These are phyloP conservation scores for Mycena vulgaris DNA, from an alignment of 768 basidiomycete species.

Conservation along the genomic window DNA sequence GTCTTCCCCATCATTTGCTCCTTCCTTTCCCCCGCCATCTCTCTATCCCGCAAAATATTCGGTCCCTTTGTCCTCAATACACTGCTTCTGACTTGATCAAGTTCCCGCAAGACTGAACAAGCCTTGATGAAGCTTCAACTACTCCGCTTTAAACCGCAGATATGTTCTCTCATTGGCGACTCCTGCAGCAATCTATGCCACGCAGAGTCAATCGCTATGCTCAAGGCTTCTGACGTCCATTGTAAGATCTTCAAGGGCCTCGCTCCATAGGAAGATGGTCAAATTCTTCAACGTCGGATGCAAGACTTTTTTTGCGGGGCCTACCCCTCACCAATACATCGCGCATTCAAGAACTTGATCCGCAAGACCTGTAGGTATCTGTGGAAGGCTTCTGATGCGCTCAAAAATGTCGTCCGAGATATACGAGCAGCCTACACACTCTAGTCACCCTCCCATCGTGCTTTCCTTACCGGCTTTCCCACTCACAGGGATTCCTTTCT, in stretches of 20 bases:
- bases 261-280: background rate
- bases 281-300: background rate
- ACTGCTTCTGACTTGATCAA: conserved; percentile 3
- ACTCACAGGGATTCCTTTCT: too few species aligned
- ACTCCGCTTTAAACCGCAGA: conserved; percentile 5
- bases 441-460: too few species aligned
- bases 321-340: background rate
- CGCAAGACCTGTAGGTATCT: background rate
- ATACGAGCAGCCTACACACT: background rate
- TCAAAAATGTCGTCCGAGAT: background rate
- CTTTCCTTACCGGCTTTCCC: too few species aligned
- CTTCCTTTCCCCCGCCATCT: conserved; percentile 1
- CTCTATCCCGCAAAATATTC: conserved; percentile 6
- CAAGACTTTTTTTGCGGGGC: background rate
- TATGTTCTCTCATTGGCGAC: background rate
- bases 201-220: background rate
- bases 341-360: conserved; percentile 3
- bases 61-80: conserved; percentile 4
- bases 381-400: background rate
- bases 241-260: background rate
- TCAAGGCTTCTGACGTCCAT: conserved; percentile 1
- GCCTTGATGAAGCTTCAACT: background rate
- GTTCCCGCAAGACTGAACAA: conserved; percentile 2
- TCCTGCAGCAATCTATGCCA: background rate
- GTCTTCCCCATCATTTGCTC: conserved; percentile 9